These are phyloP conservation scores for Venturiaceae sp. DNA, from an alignment of 2,329 filamentous ascomycete genomes.

Conservation along the genomic window DNA sequence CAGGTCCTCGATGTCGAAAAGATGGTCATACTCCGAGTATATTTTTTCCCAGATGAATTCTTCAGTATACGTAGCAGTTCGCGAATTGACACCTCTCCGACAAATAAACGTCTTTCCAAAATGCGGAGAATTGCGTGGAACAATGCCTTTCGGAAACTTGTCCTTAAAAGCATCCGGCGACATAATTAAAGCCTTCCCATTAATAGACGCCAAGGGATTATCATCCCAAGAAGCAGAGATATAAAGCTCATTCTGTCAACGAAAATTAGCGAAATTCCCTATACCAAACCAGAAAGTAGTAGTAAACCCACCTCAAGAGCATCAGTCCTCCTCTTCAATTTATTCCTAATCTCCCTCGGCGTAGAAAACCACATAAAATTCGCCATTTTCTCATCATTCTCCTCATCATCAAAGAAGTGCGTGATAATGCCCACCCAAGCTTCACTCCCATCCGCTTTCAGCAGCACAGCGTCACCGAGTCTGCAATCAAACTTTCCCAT, in stretches of 20 bases:
- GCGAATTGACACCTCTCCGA: slow-evolving; percentile 76
- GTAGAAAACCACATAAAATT: slow-evolving; percentile 96
- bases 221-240: slow-evolving; percentile 79
- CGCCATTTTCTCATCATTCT: slow-evolving; percentile 65
- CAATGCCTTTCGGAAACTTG: slow-evolving; percentile 63
- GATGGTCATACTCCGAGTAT: slow-evolving; percentile 57
- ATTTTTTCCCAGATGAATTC: slow-evolving; percentile 89
- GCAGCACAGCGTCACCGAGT: slow-evolving; percentile 72
- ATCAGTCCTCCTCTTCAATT: slow-evolving; percentile 72
- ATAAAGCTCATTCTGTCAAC: slow-evolving; percentile 81
- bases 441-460: slow-evolving; percentile 84
- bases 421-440: slow-evolving; percentile 89
- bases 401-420: slow-evolving; percentile 65
- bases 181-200: slow-evolving; percentile 74
- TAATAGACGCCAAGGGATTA: slow-evolving; percentile 81
- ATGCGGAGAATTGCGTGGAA: slow-evolving; percentile 63
- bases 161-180: slow-evolving; percentile 60
- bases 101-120: slow-evolving; percentile 85
- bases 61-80: slow-evolving; percentile 83
- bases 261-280: slow-evolving; percentile 12
- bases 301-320: slow-evolving; percentile 50
- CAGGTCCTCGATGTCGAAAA: slow-evolving; percentile 55
- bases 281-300: background rate
- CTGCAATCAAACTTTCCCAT: slow-evolving; percentile 74
- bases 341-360: slow-evolving; percentile 78